Base-by-base conservation (phyloP, 2,329 filamentous ascomycete genomes). In the Exserohilum rostratum region DNA sequence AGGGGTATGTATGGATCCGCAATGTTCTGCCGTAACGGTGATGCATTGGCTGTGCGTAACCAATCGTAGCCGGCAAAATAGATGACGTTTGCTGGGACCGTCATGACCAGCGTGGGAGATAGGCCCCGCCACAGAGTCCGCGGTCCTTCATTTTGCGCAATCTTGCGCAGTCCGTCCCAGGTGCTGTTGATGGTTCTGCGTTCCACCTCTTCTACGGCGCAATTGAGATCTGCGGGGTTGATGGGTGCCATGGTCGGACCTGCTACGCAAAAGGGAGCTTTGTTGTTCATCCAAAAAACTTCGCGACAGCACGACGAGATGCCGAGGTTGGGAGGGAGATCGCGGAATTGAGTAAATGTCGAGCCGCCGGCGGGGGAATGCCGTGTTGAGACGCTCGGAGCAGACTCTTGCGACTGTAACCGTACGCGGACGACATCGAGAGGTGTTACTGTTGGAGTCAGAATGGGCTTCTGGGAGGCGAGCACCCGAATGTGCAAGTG, bases 61-160 rank as follows among this genome's bases (percentile, higher is more conserved):
- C 92, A 97, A 71, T 99, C 95, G 76, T 99, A 99, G 34, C 95
- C 95, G 11, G 95, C 96, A 69, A 98, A 97, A 77, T 99, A 99
- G 62, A 99, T 98, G 64, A 99, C 95, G 73, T 99, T 99, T 22
- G 88, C 91, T 0, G 95, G 95, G 5, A 99, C 85, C 0, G 92
- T 88, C 95, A 99, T 99, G 61, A 92, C 84, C 18, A 99, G 79
- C 0, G 95, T 99, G 0, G 95, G 93, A n/a, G 90, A 96, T 5
- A 99, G 80, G 0, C 95, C 95, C 57, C 95, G 85, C 93, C 95
- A 99, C 31, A 99, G 78, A 1, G 93, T 95, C 22, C 85, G 84
- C 11, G 92, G 70, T 1, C 95, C 95, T 78, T 99, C 95, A 72
- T 98, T 92, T 43, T 91, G 87, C 13, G 95, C 92, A 68, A 99